Conservation (phyloP, 768 basidiomycete genomes). For the Gloeopeniophorella convolvens region DNA sequence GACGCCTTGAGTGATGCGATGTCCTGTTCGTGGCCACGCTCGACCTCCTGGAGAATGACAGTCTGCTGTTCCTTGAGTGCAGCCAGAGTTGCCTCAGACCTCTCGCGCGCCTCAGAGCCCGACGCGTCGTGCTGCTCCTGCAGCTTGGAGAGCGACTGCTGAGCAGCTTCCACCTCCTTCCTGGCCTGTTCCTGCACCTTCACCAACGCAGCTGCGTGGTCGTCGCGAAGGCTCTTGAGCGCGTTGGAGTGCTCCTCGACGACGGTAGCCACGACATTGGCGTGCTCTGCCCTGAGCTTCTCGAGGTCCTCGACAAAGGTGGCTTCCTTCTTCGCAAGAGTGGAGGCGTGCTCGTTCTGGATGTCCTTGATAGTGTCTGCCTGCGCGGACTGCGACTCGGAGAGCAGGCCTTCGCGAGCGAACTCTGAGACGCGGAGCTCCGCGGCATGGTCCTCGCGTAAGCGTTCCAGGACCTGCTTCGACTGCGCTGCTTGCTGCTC, state of each 20-base stretch:
- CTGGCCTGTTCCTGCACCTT: slow-evolving; percentile 50
- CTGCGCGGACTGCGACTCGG: slow-evolving; percentile 67
- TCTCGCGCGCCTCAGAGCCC: slow-evolving; percentile 34
- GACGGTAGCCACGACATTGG: slow-evolving; percentile 43
- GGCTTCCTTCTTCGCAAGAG: slow-evolving; percentile 59
- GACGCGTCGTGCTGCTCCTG: slow-evolving; percentile 39
- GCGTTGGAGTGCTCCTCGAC: slow-evolving; percentile 54
- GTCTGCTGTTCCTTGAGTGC: slow-evolving; percentile 51
- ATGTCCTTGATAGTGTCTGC: slow-evolving; percentile 55
- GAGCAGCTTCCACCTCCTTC: slow-evolving; percentile 44
- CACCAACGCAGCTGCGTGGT: slow-evolving; percentile 48
- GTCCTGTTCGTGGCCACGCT: slow-evolving; percentile 51
- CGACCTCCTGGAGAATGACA: slow-evolving; percentile 45
- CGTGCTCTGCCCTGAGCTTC: slow-evolving; percentile 58
- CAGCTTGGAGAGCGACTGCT: slow-evolving; percentile 36
- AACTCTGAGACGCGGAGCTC: slow-evolving; percentile 72
- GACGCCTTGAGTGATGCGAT: slow-evolving; percentile 40
- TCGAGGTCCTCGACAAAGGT: slow-evolving; percentile 61
- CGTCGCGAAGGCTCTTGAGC: slow-evolving; percentile 53
- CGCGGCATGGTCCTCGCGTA: slow-evolving; percentile 71
- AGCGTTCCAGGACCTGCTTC: slow-evolving; percentile 55
- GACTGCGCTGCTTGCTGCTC: slow-evolving; percentile 55
- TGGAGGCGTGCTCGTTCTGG: slow-evolving; percentile 66
- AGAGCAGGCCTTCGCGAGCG: slow-evolving; percentile 63
- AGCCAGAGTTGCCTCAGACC: slow-evolving; percentile 43